Evolutionary conservation across 2,329 filamentous ascomycete genomes (phyloP), one percentile per base, ranked within the genome.

Genomic region (Myotisia sp.): DNA sequence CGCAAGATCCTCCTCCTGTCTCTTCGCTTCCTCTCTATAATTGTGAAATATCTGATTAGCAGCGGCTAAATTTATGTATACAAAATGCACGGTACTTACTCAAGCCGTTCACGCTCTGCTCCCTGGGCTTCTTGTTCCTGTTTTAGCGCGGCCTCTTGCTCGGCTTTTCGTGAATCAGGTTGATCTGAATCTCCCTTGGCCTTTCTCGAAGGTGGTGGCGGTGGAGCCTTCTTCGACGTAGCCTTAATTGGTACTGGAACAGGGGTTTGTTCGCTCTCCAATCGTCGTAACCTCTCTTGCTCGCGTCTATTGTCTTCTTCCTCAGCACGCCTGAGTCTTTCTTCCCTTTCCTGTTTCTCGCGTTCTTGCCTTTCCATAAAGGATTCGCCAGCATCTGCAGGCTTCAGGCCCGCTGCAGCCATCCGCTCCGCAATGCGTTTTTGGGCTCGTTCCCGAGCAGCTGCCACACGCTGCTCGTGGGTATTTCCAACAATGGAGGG

Each of bases 391-490:
- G 77, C 62, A 52, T 92, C 92, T 12, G 68, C 67, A 19, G 84
- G 76, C 55, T 84, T 92, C 52, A 98, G 79, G 22, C 90, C 90
- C 41, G 95, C 71, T 29, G 87, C 87, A 40, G 90, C 90, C 49
- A 98, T 72, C 40, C 90, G 78, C 57, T 95, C 90, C 22, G 90
- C 87, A 79, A 98, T 95, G 39, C 87, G 82, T 53, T 87, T 83
- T 55, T 95, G 86, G 6, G 90, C 92, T 55, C 94, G 87, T 55
- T 94, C 86, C 55, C 92, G 92, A 52, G 95, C 94, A 50, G 92
- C 93, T 4, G 87, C 85, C 22, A 92, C 85, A 36, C 90, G 75
- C 50, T 98, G 87, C 56, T 95, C 86, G 0, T 86, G 79, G 0
- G 86, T 93, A 58, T 81, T 83, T 55, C 90, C 92, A 3, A 83